A percentile compares a stretch with the other conserved stretches of the same genome.
These are phyloP conservation scores for Schizochytrium sp. DNA, from an alignment of 108 stramenopile genomes.

Conservation along the genomic window DNA sequence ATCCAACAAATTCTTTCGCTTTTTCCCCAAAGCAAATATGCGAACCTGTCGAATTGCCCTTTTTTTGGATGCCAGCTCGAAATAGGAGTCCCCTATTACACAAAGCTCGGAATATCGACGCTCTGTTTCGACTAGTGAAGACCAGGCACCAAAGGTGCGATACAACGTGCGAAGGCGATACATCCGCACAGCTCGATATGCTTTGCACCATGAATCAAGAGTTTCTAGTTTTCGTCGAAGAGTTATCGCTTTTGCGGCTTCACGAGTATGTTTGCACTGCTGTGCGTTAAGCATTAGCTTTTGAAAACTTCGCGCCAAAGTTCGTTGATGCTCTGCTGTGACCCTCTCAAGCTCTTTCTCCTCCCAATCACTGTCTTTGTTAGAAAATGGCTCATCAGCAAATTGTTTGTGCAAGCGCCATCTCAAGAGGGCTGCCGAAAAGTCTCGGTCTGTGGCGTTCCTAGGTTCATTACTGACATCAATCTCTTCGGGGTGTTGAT, in stretches of 20 bases:
- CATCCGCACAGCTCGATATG: slow-evolving; percentile 11
- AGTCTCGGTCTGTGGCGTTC: not conserved
- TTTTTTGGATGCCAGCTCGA: not conserved
- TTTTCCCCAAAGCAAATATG: not conserved
- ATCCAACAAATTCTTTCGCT: not conserved
- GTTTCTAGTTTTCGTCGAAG: not conserved
- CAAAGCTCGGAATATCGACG: not conserved
- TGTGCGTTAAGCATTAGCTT: not conserved
- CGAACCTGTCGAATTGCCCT: not conserved
- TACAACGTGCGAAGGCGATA: not conserved
- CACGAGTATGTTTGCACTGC: not conserved
- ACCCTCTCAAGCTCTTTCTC: not conserved
- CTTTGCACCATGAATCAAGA: not conserved
- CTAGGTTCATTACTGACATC: too few species aligned
- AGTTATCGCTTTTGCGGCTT: not conserved
- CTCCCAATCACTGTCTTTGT: slow-evolving; percentile 15
- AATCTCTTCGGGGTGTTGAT: too few species aligned
- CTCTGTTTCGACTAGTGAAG: not conserved
- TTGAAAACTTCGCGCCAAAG: not conserved
- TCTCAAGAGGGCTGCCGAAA: not conserved
- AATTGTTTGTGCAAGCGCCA: slow-evolving; percentile 46
- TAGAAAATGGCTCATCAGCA: not conserved
- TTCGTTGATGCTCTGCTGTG: not conserved
- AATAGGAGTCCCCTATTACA: slow-evolving; percentile 13
- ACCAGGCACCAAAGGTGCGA: not conserved